Conservation (phyloP, 1,284 basidiomycete species). For the Ceratobasidium sp. region DNA sequence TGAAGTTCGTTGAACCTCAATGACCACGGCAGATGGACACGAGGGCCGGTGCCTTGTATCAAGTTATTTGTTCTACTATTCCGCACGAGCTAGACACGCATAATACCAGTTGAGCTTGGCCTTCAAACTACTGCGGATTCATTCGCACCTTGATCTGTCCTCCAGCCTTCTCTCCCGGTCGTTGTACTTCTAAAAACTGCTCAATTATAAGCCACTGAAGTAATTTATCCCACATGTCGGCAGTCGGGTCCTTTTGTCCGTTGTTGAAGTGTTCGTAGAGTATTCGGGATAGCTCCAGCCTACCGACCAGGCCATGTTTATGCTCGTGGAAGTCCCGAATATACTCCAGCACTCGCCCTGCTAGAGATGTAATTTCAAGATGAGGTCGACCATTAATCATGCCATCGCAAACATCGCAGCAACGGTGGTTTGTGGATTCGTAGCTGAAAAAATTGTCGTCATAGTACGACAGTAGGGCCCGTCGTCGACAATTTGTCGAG, state of each 20-base stretch:
- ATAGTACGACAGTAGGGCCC: constrained; percentile 10
- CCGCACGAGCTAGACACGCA: background rate
- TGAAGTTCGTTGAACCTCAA: constrained; percentile 21
- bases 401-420: constrained; percentile 34
- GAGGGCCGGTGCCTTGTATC: background rate
- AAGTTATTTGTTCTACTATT: constrained; percentile 9
- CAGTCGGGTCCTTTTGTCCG: background rate
- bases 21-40: constrained; percentile 25
- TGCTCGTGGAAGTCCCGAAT: background rate
- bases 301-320: background rate
- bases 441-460: constrained; percentile 10
- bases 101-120: background rate
- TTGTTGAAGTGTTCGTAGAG: background rate
- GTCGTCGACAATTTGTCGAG: constrained; percentile 22
- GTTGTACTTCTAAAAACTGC: constrained; percentile 17
- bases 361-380: constrained; percentile 25
- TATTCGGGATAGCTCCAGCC: background rate
- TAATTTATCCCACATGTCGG: constrained; percentile 20
- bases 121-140: background rate
- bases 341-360: constrained; percentile 13
- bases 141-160: constrained; percentile 20
- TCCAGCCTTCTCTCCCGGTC: constrained; percentile 18
- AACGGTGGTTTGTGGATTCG: background rate
- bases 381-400: background rate
- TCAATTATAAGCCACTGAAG: constrained; percentile 27